Conservation (phyloP, 352 stramenopile species). For the Phytopythium ostracodes region DNA sequence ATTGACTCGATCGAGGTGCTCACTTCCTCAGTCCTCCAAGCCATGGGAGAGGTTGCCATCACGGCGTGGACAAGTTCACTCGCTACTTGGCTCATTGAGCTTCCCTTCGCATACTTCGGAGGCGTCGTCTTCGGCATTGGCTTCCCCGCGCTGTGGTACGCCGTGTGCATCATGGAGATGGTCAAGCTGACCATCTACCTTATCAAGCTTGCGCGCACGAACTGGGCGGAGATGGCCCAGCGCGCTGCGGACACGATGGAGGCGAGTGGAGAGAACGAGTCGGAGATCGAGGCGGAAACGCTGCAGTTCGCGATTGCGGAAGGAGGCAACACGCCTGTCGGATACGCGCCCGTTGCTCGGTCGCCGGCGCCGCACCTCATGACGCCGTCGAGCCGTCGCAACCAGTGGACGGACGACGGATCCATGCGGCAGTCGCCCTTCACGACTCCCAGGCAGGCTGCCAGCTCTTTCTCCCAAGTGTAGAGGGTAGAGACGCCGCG, state of each 20-base stretch:
- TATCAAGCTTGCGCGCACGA: constrained; percentile 12
- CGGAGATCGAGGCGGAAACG: constrained; percentile 14
- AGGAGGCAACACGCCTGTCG: constrained; percentile 34
- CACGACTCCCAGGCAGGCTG: constrained; percentile 20
- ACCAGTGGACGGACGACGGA: constrained; percentile 28
- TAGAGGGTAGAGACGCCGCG: constrained; percentile 8
- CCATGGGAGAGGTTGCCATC: constrained; percentile 25
- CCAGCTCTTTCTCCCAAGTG: constrained; percentile 25
- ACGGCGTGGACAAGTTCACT: constrained; percentile 25
- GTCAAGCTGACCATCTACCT: constrained; percentile 22
- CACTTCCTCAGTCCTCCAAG: constrained; percentile 15
- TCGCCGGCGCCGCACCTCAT: constrained; percentile 33
- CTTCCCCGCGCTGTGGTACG: constrained; percentile 27
- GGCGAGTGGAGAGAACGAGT: constrained; percentile 17
- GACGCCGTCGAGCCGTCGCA: constrained; percentile 27
- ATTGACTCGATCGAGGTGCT: constrained; percentile 33
- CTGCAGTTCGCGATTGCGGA: constrained; percentile 18
- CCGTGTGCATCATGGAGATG: constrained; percentile 19
- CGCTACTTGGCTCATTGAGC: constrained; percentile 28
- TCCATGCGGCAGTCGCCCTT: constrained; percentile 16
- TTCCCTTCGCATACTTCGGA: constrained; percentile 26
- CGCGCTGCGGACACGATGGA: constrained; percentile 20
- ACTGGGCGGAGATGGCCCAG: constrained; percentile 22
- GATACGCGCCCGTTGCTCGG: constrained; percentile 17
- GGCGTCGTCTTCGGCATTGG: constrained; percentile 22